These are phyloP conservation scores for Trametes coccinea DNA, from an alignment of 768 basidiomycete genomes.

Conservation along the genomic window DNA sequence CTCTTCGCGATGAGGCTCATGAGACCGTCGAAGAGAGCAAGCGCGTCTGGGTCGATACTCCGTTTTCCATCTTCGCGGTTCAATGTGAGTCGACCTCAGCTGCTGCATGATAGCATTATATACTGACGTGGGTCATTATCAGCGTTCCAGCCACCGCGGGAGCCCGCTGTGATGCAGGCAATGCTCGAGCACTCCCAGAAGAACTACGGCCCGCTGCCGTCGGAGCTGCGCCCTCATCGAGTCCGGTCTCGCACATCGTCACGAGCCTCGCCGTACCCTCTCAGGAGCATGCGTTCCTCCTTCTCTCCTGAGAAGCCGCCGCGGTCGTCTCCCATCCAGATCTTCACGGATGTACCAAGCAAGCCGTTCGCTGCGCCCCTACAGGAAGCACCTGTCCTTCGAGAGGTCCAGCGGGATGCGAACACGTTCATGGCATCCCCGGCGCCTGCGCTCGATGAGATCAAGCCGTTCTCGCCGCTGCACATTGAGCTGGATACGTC, in stretches of 20 bases:
- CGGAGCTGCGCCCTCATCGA: constrained; percentile 63
- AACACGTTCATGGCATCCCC: constrained; percentile 33
- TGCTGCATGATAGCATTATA: neutral
- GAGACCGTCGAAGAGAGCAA: constrained; percentile 67
- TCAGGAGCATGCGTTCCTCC: constrained; percentile 46
- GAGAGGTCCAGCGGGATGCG: constrained; percentile 44
- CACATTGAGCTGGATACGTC: constrained; percentile 36
- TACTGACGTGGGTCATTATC: neutral
- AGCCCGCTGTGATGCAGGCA: constrained; percentile 69
- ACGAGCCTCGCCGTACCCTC: constrained; percentile 72
- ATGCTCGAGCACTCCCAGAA: constrained; percentile 72
- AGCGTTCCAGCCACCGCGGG: constrained; percentile 73
- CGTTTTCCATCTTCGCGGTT: constrained; percentile 68
- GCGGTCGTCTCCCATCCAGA: constrained; percentile 31
- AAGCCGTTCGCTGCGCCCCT: constrained; percentile 21
- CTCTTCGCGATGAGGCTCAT: constrained; percentile 67
- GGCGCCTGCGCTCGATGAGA: constrained; percentile 39
- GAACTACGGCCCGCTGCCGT: constrained; percentile 72
- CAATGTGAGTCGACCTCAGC: constrained; percentile 56
- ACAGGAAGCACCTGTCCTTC: constrained; percentile 38
- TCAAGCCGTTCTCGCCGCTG: constrained; percentile 48
- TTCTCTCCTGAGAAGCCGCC: constrained; percentile 44
- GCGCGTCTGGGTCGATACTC: constrained; percentile 66
- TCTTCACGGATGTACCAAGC: constrained; percentile 19
- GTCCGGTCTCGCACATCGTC: constrained; percentile 69